Base-by-base conservation (phyloP, 345 rosid genomes). In the Pistacia atlantica region DNA sequence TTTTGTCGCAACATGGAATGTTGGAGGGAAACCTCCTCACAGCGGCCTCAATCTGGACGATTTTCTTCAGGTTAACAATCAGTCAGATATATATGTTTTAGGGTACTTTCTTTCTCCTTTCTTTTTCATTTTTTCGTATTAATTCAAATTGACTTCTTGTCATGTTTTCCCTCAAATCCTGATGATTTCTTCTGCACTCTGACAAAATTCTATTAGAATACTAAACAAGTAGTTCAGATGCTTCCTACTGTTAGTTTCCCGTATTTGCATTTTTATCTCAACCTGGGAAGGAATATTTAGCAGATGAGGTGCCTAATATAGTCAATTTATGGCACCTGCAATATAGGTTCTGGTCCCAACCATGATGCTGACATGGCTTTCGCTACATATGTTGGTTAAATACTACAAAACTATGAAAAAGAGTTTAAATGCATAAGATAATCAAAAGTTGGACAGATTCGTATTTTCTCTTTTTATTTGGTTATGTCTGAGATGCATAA, bases 1-100 rank as follows among this genome's bases (percentile, higher is more conserved):
- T 79, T 96, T 90, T 67, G 97, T 96, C n/a, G 93, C 95, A 1
- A 96, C 99, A 77, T 96, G 99, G 99, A 96, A 96, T 80, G 97
- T 88, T 1, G 99, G 97, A 73, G 99, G 99, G 42, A 93, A 90
- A 81, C 85, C 97, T 78, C 99, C 99, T 12, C 83, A 83, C 49
- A 79, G 79, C 71, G 78, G 80, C 74, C 84, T 92, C 75, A 85
- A 88, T 84, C 87, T 96, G 48, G 97, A 93, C 62, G 83, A 82
- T 72, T 78, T 96, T 80, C 97, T 96, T 83, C 91, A 78, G 58
- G 87, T 87, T 17, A 78, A 83, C 48, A 72, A 86, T 78, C 95
- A 82, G 51, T 79, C 90, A 16, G 98, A 96, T 79, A 81, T 93
- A 61, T 96, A 96, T 75, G 91, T 96, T 76, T 81, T 96, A 75